These are phyloP conservation scores for Vaccinium vitisidaea DNA, from an alignment of 148 eudicot genomes.

Conservation along the genomic window DNA sequence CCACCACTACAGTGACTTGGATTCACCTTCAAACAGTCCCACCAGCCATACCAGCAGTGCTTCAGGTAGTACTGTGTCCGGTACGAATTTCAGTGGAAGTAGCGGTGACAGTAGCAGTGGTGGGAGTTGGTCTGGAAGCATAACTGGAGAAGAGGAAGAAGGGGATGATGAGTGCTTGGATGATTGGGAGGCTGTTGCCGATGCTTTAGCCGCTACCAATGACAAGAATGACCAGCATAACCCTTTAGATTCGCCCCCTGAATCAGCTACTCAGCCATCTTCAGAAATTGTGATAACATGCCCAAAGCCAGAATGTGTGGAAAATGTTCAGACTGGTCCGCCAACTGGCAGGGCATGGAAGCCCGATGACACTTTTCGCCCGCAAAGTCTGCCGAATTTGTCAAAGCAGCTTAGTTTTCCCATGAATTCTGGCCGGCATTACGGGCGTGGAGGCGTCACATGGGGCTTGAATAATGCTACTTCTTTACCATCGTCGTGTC, in stretches of 20 bases:
- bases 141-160: constrained; percentile 70
- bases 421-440: constrained; percentile 41
- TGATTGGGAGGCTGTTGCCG: constrained; percentile 95
- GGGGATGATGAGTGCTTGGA: constrained; percentile 74
- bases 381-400: constrained; percentile 76
- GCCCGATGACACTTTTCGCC: constrained; percentile 78
- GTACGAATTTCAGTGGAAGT: constrained; percentile 50
- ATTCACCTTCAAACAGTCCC: constrained; percentile 60
- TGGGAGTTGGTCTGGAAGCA: constrained; percentile 57
- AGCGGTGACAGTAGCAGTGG: constrained; percentile 49
- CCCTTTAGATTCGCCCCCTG: constrained; percentile 19
- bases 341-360: constrained; percentile 64
- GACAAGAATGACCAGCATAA: constrained; percentile 34
- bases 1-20: constrained; percentile 54
- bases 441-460: constrained; percentile 26
- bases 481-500: constrained; percentile 55
- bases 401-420: constrained; percentile 75
- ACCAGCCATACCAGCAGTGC: constrained; percentile 57
- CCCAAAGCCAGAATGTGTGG: constrained; percentile 28
- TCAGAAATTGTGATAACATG: neutral
- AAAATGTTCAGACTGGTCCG: constrained; percentile 24
- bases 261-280: neutral
- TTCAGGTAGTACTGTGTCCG: constrained; percentile 23
- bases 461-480: constrained; percentile 45
- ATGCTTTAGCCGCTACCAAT: constrained; percentile 58